Conservation (phyloP, 2,329 filamentous ascomycete species). For the Rutstroemia sp. region DNA sequence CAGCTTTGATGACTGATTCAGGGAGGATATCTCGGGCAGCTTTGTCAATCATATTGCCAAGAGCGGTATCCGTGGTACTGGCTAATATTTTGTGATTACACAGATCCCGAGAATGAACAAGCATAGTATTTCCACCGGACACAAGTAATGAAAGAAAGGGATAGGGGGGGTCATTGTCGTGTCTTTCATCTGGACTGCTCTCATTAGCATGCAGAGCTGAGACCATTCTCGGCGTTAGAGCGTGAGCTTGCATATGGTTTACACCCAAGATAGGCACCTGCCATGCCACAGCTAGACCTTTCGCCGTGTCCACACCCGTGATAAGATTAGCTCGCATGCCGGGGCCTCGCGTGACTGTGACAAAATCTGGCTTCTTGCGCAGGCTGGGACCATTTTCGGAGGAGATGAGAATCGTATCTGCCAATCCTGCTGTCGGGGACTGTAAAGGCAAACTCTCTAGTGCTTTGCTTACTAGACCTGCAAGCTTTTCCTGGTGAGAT, state of each 20-base stretch:
- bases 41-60: slow-evolving; percentile 89
- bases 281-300: slow-evolving; percentile 81
- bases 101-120: slow-evolving; percentile 66
- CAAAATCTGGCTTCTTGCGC: slow-evolving; percentile 62
- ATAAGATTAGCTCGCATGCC: slow-evolving; percentile 77
- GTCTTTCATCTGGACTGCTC: neutral
- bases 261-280: slow-evolving; percentile 75
- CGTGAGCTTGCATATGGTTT: slow-evolving; percentile 97
- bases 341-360: slow-evolving; percentile 85
- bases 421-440: slow-evolving; percentile 13
- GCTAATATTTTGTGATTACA: slow-evolving; percentile 68
- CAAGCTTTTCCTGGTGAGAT: slow-evolving; percentile 68
- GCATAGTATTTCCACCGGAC: slow-evolving; percentile 85
- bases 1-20: slow-evolving; percentile 41
- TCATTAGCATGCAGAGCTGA: slow-evolving; percentile 42
- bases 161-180: slow-evolving; percentile 46
- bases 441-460: slow-evolving; percentile 41
- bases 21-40: slow-evolving; percentile 72
- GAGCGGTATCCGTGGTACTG: slow-evolving; percentile 68
- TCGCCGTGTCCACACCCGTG: slow-evolving; percentile 74
- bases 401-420: slow-evolving; percentile 11
- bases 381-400: slow-evolving; percentile 16
- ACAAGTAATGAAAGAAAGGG: slow-evolving; percentile 86
- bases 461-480: slow-evolving; percentile 58
- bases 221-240: slow-evolving; percentile 76